These are phyloP conservation scores for Falciphora oryzae DNA, from an alignment of 2,329 filamentous ascomycete genomes.

Conservation along the genomic window DNA sequence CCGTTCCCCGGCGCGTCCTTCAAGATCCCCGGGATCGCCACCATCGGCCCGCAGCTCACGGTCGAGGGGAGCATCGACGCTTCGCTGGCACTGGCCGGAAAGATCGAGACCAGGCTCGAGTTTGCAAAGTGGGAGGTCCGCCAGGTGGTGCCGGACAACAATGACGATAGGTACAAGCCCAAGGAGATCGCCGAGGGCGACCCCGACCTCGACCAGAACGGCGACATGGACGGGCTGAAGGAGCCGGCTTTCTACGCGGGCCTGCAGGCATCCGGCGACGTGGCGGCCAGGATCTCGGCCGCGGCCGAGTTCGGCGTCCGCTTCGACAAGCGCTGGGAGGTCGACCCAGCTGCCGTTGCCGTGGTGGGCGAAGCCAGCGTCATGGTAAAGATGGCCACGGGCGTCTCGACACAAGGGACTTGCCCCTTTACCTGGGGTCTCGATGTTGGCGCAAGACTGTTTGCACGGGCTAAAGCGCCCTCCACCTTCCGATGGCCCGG, in stretches of 20 bases:
- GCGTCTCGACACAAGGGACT: not conserved
- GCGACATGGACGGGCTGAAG: not conserved
- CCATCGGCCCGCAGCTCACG: constrained; percentile 16
- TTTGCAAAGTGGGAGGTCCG: not conserved
- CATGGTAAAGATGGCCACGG: not conserved
- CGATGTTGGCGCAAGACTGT: no score
- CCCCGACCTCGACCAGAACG: not conserved
- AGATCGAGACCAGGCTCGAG: not conserved
- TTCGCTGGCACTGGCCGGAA: not conserved
- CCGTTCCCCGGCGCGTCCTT: constrained; percentile 13
- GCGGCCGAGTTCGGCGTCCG: not conserved
- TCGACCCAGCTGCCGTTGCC: not conserved
- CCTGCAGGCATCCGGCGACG: not conserved
- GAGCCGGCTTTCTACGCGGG: not conserved
- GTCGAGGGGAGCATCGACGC: constrained; percentile 2
- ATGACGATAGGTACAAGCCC: not conserved
- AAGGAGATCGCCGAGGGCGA: not conserved
- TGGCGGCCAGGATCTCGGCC: not conserved
- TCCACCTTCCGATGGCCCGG: no score
- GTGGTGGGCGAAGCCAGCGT: not conserved
- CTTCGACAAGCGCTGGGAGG: not conserved
- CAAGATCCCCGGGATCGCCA: constrained; percentile 16
- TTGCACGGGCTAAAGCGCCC: no score
- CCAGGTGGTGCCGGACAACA: not conserved
- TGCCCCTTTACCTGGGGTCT: no score